These are phyloP conservation scores for Neonectria punicea DNA, from an alignment of 2,329 filamentous ascomycete species.

Conservation along the genomic window DNA sequence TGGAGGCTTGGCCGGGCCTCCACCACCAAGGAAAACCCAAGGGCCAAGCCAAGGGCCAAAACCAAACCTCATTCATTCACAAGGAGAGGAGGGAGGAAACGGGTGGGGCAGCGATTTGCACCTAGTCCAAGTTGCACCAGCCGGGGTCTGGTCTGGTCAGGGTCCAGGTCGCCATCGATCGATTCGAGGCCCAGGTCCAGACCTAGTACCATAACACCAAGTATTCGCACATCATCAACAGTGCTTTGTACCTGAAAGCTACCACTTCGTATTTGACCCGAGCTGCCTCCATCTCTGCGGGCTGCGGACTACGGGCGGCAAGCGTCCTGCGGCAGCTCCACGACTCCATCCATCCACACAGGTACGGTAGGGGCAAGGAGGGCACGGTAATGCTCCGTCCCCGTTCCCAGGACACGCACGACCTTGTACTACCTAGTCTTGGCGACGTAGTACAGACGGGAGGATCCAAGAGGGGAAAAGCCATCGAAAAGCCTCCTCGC, in stretches of 20 bases:
- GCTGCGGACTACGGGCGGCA: not conserved
- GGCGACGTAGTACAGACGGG: no score
- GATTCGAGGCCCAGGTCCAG: not conserved
- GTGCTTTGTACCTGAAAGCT: not conserved
- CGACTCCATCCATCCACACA: not conserved
- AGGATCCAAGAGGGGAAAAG: not conserved
- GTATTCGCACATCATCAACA: not conserved
- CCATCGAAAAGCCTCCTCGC: not conserved
- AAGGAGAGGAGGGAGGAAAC: slow-evolving; percentile 3
- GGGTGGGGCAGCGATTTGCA: not conserved
- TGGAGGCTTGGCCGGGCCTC: not conserved
- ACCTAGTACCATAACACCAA: no score
- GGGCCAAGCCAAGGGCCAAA: not conserved
- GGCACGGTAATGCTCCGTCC: not conserved
- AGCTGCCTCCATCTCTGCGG: not conserved
- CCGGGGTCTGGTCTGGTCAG: not conserved
- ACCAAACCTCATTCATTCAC: not conserved
- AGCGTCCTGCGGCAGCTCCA: not conserved
- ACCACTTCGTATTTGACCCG: not conserved
- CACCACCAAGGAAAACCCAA: not conserved
- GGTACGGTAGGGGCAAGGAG: no score
- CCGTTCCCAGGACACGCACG: no score
- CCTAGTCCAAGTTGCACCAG: not conserved
- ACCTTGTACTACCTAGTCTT: not conserved
- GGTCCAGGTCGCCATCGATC: not conserved